phyloP scores from a whole-genome alignment of 768 basidiomycete species.

The Mycena belliarum region DNA sequence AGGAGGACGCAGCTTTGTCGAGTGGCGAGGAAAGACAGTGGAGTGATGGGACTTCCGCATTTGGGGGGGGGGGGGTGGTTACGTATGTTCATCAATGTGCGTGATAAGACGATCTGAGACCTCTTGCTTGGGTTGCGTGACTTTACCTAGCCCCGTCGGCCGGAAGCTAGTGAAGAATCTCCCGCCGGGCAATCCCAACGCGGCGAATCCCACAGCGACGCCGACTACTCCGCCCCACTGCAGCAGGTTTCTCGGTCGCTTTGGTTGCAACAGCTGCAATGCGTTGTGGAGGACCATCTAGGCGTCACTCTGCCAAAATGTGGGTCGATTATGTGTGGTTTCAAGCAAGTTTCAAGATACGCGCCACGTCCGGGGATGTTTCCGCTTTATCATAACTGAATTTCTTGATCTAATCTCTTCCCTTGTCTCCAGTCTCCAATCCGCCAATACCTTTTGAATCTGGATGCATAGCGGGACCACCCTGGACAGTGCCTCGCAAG shows the following conservation, averaged over 20 bases:
- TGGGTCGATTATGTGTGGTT: not conserved
- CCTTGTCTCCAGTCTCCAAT: no score
- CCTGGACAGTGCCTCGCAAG: no score
- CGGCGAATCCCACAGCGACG: constrained; percentile 42
- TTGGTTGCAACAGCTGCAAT: constrained; percentile 10
- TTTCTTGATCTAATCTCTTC: no score
- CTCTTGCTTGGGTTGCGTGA: constrained; percentile 7
- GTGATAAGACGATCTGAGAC: no score
- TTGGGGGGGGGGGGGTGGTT: no score
- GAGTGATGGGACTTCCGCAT: no score
- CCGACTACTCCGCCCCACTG: constrained; percentile 43
- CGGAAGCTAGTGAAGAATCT: constrained; percentile 42
- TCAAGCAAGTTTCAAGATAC: not conserved
- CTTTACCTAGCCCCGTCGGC: constrained; percentile 31
- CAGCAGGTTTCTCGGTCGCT: constrained; percentile 18
- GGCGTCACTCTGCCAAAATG: not conserved
- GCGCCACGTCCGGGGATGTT: not conserved
- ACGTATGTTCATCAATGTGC: no score
- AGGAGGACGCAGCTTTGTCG: no score
- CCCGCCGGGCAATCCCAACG: constrained; percentile 37
- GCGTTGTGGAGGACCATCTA: constrained; percentile 11
- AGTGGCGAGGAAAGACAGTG: no score
- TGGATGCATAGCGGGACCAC: no score
- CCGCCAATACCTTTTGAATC: no score
- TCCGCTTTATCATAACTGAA: not conserved